Base-by-base conservation (phyloP, 345 rosid genomes). In the Hibiscus mutabilis region DNA sequence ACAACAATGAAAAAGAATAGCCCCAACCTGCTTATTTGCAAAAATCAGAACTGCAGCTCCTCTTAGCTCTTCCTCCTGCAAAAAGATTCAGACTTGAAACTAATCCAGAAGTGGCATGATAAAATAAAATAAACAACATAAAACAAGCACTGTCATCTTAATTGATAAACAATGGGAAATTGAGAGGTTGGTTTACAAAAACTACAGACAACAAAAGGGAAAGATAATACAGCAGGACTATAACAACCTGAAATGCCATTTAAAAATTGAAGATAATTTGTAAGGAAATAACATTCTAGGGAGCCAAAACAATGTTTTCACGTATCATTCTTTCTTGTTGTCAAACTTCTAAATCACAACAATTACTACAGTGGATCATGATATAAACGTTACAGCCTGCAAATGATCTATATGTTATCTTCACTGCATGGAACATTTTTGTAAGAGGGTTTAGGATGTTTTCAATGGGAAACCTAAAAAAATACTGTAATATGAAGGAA, bases 11-110 rank as follows among this genome's bases (percentile, higher is more conserved):
- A 16, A 31, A 55, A n/a, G 14, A 46, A 49, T 14, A 49, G 33
- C 11, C 61, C 66, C 9, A 37, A 88, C 93, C 93, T 88, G 93
- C 79, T 88, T 88, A 82, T 88, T 88, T 52, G 93, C 89, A 79
- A 82, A 88, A 62, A 86, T 78, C n/a, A 88, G 86, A 74, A 84
- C 88, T 55, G 82, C 84, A 53, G 89, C 88, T 69, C 91, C 91
- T 80, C 51, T 88, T 58, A 88, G 76, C 79, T 86, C 93, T 76
- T 86, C 93, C 71, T 88, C 91, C 93, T 86, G 87, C 62, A 70
- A 74, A 35, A 74, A 59, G 21, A 9, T 22, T 60, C 53, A 60
- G 0, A 18, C 21, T 60, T 68, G n/a, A 52, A 53, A 68, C 5
- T 49, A 49, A 4, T 49, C 18, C 18, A 49, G n/a, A 49, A 49